Conservation (phyloP, 805 yeast species). For the Hanseniaspora lachancei region DNA sequence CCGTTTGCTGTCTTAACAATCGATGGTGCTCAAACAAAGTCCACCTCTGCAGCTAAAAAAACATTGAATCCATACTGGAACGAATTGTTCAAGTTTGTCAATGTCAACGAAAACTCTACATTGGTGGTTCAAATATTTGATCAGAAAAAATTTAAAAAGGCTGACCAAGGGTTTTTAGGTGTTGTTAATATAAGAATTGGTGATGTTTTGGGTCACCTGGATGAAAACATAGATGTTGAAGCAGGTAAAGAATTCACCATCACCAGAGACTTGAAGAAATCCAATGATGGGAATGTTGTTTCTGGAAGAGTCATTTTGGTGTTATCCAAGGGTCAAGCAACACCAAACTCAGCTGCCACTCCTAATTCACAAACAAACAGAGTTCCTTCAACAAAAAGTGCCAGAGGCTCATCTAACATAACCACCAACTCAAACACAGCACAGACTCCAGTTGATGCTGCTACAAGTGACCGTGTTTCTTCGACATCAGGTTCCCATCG, state of each 20-base stretch:
- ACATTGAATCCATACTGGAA: constrained; percentile 98
- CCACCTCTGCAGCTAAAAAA: constrained; percentile 85
- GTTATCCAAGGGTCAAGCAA: constrained; percentile 31
- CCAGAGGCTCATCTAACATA: neutral
- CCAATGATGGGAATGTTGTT: constrained; percentile 86
- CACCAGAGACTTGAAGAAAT: constrained; percentile 80
- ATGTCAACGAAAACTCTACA: constrained; percentile 66
- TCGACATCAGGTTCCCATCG: constrained; percentile 9
- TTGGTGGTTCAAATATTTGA: constrained; percentile 90
- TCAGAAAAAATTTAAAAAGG: constrained; percentile 92
- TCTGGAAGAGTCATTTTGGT: constrained; percentile 81
- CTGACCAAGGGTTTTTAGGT: constrained; percentile 96
- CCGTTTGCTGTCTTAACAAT: constrained; percentile 95
- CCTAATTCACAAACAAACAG: neutral
- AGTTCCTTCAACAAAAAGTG: neutral
- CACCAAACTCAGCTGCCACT: neutral
- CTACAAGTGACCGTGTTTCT: neutral
- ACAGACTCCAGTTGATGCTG: neutral
- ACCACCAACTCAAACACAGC: neutral
- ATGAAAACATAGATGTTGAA: constrained; percentile 34
- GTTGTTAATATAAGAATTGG: constrained; percentile 85
- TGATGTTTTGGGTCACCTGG: constrained; percentile 53
- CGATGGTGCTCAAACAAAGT: constrained; percentile 93
- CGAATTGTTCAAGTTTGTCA: constrained; percentile 67
- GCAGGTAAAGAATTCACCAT: constrained; percentile 58